phyloP scores from a whole-genome alignment of 2,329 filamentous ascomycete genomes.

The Hirsutella minnesotensis region DNA sequence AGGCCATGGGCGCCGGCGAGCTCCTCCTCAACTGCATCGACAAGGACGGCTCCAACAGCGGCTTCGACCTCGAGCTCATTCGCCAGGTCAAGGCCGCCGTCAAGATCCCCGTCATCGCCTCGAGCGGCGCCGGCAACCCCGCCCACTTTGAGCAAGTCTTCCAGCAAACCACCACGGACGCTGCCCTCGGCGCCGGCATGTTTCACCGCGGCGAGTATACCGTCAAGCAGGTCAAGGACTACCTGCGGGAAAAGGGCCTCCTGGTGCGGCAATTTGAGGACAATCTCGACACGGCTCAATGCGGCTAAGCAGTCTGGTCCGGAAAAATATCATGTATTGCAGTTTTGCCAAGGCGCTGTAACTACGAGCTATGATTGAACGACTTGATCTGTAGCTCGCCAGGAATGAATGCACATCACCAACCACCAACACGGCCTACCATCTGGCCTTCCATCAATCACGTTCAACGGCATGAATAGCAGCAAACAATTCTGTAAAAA shows the following conservation, averaged over 20 bases:
- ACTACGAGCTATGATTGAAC: neutral
- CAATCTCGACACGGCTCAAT: slow-evolving; percentile 16
- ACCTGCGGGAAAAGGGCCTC: slow-evolving; percentile 58
- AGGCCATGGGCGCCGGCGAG: slow-evolving; percentile 92
- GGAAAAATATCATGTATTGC: neutral
- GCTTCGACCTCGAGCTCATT: slow-evolving; percentile 90
- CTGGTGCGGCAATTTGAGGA: slow-evolving; percentile 71
- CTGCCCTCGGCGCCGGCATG: slow-evolving; percentile 90
- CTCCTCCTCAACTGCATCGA: slow-evolving; percentile 97
- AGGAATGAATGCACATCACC: neutral
- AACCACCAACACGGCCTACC: neutral
- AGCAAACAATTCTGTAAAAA: no score
- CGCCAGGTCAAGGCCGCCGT: slow-evolving; percentile 76
- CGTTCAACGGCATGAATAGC: no score
- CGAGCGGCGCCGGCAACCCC: slow-evolving; percentile 81
- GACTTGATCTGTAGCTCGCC: neutral
- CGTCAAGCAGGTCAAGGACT: slow-evolving; percentile 84
- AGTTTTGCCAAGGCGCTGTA: neutral
- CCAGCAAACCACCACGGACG: slow-evolving; percentile 72
- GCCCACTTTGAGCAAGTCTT: slow-evolving; percentile 89
- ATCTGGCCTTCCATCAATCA: no score
- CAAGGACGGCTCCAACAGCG: slow-evolving; percentile 85
- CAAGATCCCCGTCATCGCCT: slow-evolving; percentile 89
- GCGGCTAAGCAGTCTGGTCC: neutral
- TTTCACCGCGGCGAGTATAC: slow-evolving; percentile 95